Evolutionary conservation across 2,329 filamentous ascomycete species (phyloP).

Genomic region (Elsinoe necatrix): DNA sequence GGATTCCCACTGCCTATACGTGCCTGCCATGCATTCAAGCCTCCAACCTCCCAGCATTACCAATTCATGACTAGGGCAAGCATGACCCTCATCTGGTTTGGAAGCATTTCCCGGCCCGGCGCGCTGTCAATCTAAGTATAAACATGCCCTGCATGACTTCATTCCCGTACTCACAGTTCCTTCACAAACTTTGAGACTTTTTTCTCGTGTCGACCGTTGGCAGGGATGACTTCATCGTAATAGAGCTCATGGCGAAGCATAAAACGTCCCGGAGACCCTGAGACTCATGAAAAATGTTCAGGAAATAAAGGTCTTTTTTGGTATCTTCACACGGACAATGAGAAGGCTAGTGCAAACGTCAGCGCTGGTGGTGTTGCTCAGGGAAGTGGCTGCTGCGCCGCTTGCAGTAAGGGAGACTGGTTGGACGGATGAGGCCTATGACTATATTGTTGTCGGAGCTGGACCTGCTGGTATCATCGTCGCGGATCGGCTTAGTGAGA

Average conservation of each 20-base stretch:
- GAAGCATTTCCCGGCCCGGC: not conserved
- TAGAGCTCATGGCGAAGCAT: not conserved
- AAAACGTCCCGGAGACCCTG: not conserved
- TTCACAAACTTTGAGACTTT: too few species aligned
- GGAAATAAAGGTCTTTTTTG: not conserved
- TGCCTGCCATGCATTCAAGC: too few species aligned
- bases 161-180: not conserved
- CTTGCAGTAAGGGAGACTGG: not conserved
- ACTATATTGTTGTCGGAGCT: constrained; percentile 40
- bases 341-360: not conserved
- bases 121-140: not conserved
- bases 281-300: not conserved
- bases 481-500: constrained; percentile 44
- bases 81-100: not conserved
- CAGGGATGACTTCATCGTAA: not conserved
- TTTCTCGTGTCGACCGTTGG: not conserved
- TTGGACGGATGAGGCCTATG: constrained; percentile 12
- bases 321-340: not conserved
- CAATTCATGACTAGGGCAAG: not conserved
- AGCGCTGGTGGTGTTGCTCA: not conserved
- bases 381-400: not conserved
- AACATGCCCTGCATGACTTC: not conserved
- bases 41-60: too few species aligned
- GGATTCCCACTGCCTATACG: too few species aligned
- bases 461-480: constrained; percentile 47